Conservation (phyloP, 140 eudicot species). For the Flaveria floridana region DNA sequence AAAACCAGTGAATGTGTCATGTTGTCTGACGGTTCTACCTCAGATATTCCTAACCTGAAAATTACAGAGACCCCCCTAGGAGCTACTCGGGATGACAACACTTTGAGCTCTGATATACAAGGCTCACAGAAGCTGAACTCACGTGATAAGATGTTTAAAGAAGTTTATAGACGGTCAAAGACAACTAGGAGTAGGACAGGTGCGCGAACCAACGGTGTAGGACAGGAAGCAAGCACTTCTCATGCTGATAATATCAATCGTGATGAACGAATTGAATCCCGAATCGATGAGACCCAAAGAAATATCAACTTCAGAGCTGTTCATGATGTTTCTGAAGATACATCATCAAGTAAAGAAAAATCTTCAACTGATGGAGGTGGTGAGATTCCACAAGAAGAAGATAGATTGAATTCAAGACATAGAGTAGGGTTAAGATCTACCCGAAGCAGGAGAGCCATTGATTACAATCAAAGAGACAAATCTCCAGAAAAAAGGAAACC, state of each 20-base stretch:
- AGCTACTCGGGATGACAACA: slow-evolving; percentile 22
- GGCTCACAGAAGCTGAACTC: slow-evolving; percentile 42
- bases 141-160: slow-evolving; percentile 65
- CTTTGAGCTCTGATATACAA: slow-evolving; percentile 38
- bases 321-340: slow-evolving; percentile 44
- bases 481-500: slow-evolving; percentile 59
- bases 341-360: slow-evolving; percentile 54
- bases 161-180: slow-evolving; percentile 86
- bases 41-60: slow-evolving; percentile 30
- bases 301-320: slow-evolving; percentile 37
- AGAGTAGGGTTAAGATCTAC: slow-evolving; percentile 73
- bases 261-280: slow-evolving; percentile 41
- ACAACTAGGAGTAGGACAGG: slow-evolving; percentile 44
- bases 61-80: slow-evolving; percentile 32
- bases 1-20: slow-evolving; percentile 31
- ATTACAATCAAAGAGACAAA: slow-evolving; percentile 41
- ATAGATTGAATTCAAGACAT: slow-evolving; percentile 47
- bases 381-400: slow-evolving; percentile 47
- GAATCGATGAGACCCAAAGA: slow-evolving; percentile 47
- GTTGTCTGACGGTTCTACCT: slow-evolving; percentile 38
- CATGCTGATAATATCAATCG: slow-evolving; percentile 38
- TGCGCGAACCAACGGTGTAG: slow-evolving; percentile 40
- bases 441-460: slow-evolving; percentile 57
- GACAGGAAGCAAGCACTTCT: slow-evolving; percentile 61
- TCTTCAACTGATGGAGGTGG: slow-evolving; percentile 41